These are phyloP conservation scores for Fusarium abutilonis DNA, from an alignment of 2,329 filamentous ascomycete species.

Conservation along the genomic window DNA sequence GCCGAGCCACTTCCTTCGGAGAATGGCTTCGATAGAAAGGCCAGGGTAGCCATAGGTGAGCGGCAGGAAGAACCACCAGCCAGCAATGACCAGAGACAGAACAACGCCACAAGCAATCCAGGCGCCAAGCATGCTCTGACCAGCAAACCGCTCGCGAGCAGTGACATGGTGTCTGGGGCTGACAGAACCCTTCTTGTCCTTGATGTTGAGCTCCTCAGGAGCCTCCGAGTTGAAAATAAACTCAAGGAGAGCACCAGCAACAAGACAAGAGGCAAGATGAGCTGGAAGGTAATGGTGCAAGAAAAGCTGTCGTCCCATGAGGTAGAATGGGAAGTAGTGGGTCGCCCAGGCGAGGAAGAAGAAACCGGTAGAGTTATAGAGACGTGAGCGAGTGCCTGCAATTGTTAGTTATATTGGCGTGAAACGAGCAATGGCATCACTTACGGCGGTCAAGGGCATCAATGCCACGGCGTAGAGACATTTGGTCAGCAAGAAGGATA, in stretches of 20 bases:
- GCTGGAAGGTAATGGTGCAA: slow-evolving; percentile 97
- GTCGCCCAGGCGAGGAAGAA: slow-evolving; percentile 98
- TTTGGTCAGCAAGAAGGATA: slow-evolving; percentile 90
- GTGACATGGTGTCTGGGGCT: slow-evolving; percentile 70
- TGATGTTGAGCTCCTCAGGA: slow-evolving; percentile 62
- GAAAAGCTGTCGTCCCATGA: slow-evolving; percentile 98
- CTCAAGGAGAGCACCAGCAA: slow-evolving; percentile 90
- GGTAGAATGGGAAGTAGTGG: slow-evolving; percentile 96
- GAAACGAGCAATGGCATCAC: slow-evolving; percentile 52
- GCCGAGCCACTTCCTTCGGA: slow-evolving; percentile 90
- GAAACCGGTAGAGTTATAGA: slow-evolving; percentile 99
- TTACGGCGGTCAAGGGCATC: slow-evolving; percentile 93
- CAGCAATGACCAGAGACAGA: slow-evolving; percentile 72
- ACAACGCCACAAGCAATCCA: slow-evolving; percentile 84
- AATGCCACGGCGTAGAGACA: slow-evolving; percentile 90
- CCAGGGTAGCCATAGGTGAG: slow-evolving; percentile 96
- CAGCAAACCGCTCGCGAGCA: slow-evolving; percentile 82
- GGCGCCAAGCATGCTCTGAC: slow-evolving; percentile 77
- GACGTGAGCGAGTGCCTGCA: slow-evolving; percentile 83
- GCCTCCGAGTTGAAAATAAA: slow-evolving; percentile 96
- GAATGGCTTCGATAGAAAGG: slow-evolving; percentile 79
- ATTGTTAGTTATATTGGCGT: slow-evolving; percentile 45
- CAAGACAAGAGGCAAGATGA: slow-evolving; percentile 88
- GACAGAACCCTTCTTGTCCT: slow-evolving; percentile 58
- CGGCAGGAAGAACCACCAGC: slow-evolving; percentile 94